phyloP scores from a whole-genome alignment of 23 red algal genomes.

The Gracilaria domingensis region DNA sequence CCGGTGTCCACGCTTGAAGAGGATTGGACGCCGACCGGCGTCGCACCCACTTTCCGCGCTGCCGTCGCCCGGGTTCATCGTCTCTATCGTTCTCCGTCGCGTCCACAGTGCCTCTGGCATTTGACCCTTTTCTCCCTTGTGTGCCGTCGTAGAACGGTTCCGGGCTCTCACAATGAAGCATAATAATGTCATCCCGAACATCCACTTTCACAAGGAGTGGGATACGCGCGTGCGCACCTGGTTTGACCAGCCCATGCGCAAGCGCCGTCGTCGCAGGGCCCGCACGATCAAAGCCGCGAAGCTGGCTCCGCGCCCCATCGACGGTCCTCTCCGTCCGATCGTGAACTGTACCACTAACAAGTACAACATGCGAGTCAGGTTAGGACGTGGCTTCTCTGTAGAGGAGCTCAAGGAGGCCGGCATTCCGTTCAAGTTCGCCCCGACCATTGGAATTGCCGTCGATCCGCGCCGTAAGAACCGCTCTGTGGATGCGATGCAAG shows the following conservation, averaged over 20 bases:
- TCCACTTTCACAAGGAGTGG: constrained; percentile 99
- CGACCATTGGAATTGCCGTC: constrained; percentile 96
- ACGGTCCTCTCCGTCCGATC: constrained; percentile 89
- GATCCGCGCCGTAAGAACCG: constrained; percentile 94
- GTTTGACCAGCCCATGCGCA: constrained; percentile 99
- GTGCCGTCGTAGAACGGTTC: not conserved
- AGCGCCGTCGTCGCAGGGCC: constrained; percentile 87
- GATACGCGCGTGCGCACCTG: constrained; percentile 95
- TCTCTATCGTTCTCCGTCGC: not conserved
- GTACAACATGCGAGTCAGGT: constrained; percentile 88
- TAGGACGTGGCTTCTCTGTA: constrained; percentile 96
- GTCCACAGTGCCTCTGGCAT: too few species aligned
- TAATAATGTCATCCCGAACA: constrained; percentile 96
- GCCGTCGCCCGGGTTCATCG: too few species aligned
- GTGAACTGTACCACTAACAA: constrained; percentile 91
- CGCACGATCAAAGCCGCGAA: constrained; percentile 82
- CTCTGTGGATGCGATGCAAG: constrained; percentile 83
- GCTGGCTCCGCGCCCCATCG: constrained; percentile 88
- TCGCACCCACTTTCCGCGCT: too few species aligned
- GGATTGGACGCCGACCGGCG: constrained; percentile 34
- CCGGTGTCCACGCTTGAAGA: not conserved
- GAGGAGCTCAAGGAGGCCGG: constrained; percentile 95
- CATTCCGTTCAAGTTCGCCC: constrained; percentile 71
- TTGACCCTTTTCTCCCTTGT: not conserved
- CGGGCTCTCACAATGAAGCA: constrained; percentile 73